Base-by-base conservation (phyloP, 176 grass and related monocot species). In the Aegilops tauschii region DNA sequence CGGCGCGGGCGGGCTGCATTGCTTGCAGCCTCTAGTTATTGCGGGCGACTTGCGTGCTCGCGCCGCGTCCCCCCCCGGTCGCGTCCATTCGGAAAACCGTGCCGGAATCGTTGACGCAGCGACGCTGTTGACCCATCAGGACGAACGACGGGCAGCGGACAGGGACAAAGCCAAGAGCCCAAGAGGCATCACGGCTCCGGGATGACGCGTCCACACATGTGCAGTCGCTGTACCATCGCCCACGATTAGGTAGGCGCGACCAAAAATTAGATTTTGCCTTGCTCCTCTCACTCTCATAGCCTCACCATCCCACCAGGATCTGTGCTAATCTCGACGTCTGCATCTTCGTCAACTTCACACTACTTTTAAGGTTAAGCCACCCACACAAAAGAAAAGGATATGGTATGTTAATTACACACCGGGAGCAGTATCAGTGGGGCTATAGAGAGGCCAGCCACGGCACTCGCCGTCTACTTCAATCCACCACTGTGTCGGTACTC, bases 301-400 rank as follows among this genome's bases (percentile, higher is more conserved):
- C 73, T 54, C 74, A 77, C 27, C 47, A 77, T 32, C 69, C 69
- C 73, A 17, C 73, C 29, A 32, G 18, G 30, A 30, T 58, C n/a
- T 10, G 2, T 20, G 31, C 29, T 35, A 32, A 5, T 27, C 72
- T 6, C 4, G 29, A 78, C 88, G 78, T 28, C 21, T 2, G 17
- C 37, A 64, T 64, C 83, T 50, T 31, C 54, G 40, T 70, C 79
- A 78, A 6, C 65, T 65, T 77, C 83, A 82, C 50, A 76, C 69
- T 0, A 25, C 28, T 61, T 13, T 71, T 52, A 13, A 13, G 45
- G 12, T 45, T 45, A 45, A 45, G 44, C 44, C 44, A 45, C 44
- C 44, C 44, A 42, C 40, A 42, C 40, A 42, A 42, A 44, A 44
- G 10, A 44, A 11, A 44, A 44, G 42, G 42, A 44, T 44, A 44